Percentiles rank a stretch among this genome's conserved stretches.
These are phyloP conservation scores for Colletotrichum falcatum DNA, from an alignment of 2,329 filamentous ascomycete species.

Conservation along the genomic window DNA sequence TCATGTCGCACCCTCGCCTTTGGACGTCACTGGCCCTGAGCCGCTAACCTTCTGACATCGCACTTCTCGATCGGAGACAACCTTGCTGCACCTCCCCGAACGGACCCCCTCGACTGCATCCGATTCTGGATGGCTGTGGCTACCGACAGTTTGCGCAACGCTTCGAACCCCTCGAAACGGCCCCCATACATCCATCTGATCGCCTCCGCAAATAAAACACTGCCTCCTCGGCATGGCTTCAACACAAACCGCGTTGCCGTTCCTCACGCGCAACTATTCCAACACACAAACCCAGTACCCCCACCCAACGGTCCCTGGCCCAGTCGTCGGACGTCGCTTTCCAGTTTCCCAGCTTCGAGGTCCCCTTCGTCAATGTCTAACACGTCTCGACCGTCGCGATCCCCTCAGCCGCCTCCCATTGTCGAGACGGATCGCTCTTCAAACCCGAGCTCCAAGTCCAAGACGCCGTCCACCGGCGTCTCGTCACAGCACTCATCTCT, in stretches of 20 bases:
- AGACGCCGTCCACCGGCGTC: slow-evolving; percentile 67
- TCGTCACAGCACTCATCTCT: slow-evolving; percentile 73
- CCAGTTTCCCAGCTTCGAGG: slow-evolving; percentile 72
- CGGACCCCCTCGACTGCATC: slow-evolving; percentile 34
- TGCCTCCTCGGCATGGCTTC: slow-evolving; percentile 51
- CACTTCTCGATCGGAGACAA: slow-evolving; percentile 32
- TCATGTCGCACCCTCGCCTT: slow-evolving; percentile 31
- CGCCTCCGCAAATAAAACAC: slow-evolving; percentile 36
- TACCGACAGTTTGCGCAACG: slow-evolving; percentile 36
- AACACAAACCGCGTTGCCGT: slow-evolving; percentile 55
- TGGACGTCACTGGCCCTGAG: slow-evolving; percentile 24
- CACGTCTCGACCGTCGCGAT: slow-evolving; percentile 64
- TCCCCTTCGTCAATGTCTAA: slow-evolving; percentile 70
- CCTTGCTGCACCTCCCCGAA: slow-evolving; percentile 37
- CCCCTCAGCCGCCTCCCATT: slow-evolving; percentile 62
- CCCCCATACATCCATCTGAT: slow-evolving; percentile 23
- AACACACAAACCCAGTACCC: slow-evolving; percentile 53
- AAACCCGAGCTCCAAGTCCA: slow-evolving; percentile 70
- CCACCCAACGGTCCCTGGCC: slow-evolving; percentile 44
- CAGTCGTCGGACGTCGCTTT: slow-evolving; percentile 68
- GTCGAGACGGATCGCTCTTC: slow-evolving; percentile 68
- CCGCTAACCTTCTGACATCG: slow-evolving; percentile 27
- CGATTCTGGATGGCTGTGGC: slow-evolving; percentile 32
- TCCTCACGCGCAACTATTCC: slow-evolving; percentile 54
- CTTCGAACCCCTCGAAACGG: slow-evolving; percentile 25